Conservation (phyloP, 2,329 filamentous ascomycete species). For the Endocalyx cinctus region DNA sequence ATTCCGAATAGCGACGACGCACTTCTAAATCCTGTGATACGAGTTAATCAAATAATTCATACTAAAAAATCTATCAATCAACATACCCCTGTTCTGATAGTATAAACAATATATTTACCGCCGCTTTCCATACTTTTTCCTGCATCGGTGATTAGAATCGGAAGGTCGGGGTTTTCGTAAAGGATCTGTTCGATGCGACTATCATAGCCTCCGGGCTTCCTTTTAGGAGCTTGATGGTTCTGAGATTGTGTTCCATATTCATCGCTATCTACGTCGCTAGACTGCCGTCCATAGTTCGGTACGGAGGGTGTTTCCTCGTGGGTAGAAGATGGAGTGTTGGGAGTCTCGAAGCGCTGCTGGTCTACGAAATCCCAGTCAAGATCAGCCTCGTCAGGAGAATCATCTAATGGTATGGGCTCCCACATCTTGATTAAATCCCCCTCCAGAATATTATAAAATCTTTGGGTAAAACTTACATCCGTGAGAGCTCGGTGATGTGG, state of each 20-base stretch:
- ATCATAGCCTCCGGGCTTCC: slow-evolving; percentile 83
- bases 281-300: slow-evolving; percentile 24
- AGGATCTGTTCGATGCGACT: slow-evolving; percentile 97
- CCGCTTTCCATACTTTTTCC: slow-evolving; percentile 93
- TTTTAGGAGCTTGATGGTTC: slow-evolving; percentile 46
- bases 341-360: slow-evolving; percentile 55
- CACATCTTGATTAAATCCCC: slow-evolving; percentile 35
- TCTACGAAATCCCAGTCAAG: slow-evolving; percentile 43
- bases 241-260: slow-evolving; percentile 37
- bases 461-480: slow-evolving; percentile 60
- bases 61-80: slow-evolving; percentile 2
- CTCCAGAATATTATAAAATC: too few relatives aligned
- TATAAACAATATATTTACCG: slow-evolving; percentile 94
- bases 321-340: slow-evolving; percentile 67
- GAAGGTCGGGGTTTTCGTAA: slow-evolving; percentile 86
- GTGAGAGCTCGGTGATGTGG: slow-evolving; percentile 55
- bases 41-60: slow-evolving; percentile 6
- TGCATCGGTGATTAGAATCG: slow-evolving; percentile 88
- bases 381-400: slow-evolving; percentile 36
- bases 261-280: slow-evolving; percentile 42
- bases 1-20: slow-evolving; percentile 91
- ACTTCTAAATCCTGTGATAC: slow-evolving; percentile 82
- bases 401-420: slow-evolving; percentile 32
- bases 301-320: slow-evolving; percentile 57
- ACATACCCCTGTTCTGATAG: slow-evolving; percentile 85